Conservation (phyloP, 371 early-diverging fungal genomes). For the Basidiobolus meristosporus region DNA sequence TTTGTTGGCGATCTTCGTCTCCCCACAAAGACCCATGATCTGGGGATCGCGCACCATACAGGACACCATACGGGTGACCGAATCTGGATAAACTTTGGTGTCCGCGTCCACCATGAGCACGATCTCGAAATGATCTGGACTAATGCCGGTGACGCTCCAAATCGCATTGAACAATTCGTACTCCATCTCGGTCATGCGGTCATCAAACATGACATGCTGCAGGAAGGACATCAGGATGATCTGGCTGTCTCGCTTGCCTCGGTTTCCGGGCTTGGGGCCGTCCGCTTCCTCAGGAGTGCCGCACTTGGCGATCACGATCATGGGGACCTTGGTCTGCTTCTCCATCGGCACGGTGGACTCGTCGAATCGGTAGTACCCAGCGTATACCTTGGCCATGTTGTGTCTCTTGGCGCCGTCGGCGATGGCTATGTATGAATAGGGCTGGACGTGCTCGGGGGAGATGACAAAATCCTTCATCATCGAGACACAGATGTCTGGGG, state of each 20-base stretch:
- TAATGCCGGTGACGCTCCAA: slow-evolving; percentile 27
- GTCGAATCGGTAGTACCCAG: slow-evolving; percentile 60
- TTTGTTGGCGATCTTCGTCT: slow-evolving; percentile 53
- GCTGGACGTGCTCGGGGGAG: slow-evolving; percentile 32
- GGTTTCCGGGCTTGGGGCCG: slow-evolving; percentile 40
- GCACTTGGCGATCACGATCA: slow-evolving; percentile 31
- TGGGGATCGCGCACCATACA: slow-evolving; percentile 32
- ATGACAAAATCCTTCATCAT: slow-evolving; percentile 66
- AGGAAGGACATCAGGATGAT: slow-evolving; percentile 71
- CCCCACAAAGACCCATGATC: slow-evolving; percentile 59
- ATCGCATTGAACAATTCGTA: slow-evolving; percentile 54
- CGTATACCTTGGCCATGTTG: slow-evolving; percentile 90
- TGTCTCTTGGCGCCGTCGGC: slow-evolving; percentile 81
- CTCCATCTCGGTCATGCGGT: slow-evolving; percentile 61
- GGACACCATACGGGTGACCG: slow-evolving; percentile 34
- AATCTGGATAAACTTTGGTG: slow-evolving; percentile 38
- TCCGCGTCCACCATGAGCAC: slow-evolving; percentile 65
- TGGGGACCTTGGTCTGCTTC: slow-evolving; percentile 10
- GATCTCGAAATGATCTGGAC: slow-evolving; percentile 40
- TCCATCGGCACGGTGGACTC: slow-evolving; percentile 2
- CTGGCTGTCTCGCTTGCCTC: slow-evolving; percentile 83
- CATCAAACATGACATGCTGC: slow-evolving; percentile 44
- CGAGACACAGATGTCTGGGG: slow-evolving; percentile 60
- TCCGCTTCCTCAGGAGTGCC: slow-evolving; percentile 22
- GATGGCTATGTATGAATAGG: slow-evolving; percentile 76